A percentile compares a stretch with the other conserved stretches of the same genome.
These are phyloP conservation scores for Chromera velia DNA, from an alignment of 73 alveolate species.

Conservation along the genomic window DNA sequence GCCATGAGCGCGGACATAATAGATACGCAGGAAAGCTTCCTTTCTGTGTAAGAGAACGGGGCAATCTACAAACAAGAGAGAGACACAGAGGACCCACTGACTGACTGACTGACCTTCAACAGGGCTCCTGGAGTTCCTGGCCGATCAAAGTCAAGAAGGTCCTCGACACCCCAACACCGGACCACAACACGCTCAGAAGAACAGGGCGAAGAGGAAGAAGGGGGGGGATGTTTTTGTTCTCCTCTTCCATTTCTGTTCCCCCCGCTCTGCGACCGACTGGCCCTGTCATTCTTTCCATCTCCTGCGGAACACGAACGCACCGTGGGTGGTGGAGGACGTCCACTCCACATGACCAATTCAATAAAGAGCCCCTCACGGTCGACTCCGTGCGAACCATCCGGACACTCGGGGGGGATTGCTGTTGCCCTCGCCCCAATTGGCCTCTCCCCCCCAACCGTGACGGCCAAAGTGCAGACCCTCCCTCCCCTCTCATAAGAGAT, in stretches of 20 bases:
- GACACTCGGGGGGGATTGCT: too few species aligned
- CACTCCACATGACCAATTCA: neutral
- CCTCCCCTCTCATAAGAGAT: slow-evolving; percentile 44
- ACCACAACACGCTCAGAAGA: too few species aligned
- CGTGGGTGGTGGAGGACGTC: too few species aligned
- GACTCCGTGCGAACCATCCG: too few species aligned
- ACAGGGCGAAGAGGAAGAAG: too few species aligned
- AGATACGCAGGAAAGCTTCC: neutral
- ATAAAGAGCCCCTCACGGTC: neutral
- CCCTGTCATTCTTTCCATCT: neutral
- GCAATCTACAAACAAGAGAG: too few species aligned
- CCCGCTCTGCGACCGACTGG: too few species aligned
- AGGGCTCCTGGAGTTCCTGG: neutral
- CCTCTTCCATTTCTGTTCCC: too few species aligned
- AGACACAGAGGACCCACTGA: too few species aligned
- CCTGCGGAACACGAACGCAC: too few species aligned
- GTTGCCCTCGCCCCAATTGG: neutral
- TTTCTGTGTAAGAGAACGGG: too few species aligned
- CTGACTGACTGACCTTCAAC: neutral
- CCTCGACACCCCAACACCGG: neutral
- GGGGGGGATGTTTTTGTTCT: too few species aligned
- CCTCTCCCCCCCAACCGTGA: neutral
- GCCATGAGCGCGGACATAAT: neutral
- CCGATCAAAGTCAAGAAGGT: neutral
- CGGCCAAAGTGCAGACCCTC: slow-evolving; percentile 4